Conservation (phyloP, 192 early-diverging fungal genomes). For the Endogone sp. region DNA sequence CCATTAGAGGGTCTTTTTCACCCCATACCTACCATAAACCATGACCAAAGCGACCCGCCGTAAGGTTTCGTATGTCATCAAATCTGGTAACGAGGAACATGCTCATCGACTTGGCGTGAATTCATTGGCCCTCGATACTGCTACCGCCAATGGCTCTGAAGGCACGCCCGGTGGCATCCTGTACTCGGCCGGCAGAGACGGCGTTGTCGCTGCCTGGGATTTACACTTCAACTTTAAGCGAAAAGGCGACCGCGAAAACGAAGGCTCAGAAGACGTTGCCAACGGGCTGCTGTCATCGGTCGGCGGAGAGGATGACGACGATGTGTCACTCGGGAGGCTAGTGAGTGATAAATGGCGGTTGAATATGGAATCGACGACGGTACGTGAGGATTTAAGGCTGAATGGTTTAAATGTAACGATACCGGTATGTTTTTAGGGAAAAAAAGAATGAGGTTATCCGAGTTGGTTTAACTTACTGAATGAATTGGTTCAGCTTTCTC, state of each 20-base stretch:
- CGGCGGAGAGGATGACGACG: too few relatives aligned
- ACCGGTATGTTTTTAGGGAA: too few relatives aligned
- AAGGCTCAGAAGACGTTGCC: background rate
- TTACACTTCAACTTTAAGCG: constrained; percentile 48
- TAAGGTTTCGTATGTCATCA: constrained; percentile 59
- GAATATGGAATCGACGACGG: too few relatives aligned
- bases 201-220: constrained; percentile 84
- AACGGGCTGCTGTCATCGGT: too few relatives aligned
- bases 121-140: constrained; percentile 69
- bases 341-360: too few relatives aligned
- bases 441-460: too few relatives aligned
- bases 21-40: background rate
- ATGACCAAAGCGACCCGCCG: constrained; percentile 29
- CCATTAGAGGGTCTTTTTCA: too few relatives aligned
- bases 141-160: constrained; percentile 20
- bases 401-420: too few relatives aligned
- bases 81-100: constrained; percentile 45
- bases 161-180: constrained; percentile 59
- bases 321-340: too few relatives aligned
- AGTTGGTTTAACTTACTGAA: too few relatives aligned
- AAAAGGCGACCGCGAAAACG: background rate
- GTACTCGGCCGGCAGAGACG: constrained; percentile 88
- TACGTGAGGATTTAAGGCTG: too few relatives aligned
- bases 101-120: constrained; percentile 85
- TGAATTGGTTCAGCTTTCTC: too few relatives aligned